phyloP scores from a whole-genome alignment of 208 protist genomes.

The Crithidia expoeki region DNA sequence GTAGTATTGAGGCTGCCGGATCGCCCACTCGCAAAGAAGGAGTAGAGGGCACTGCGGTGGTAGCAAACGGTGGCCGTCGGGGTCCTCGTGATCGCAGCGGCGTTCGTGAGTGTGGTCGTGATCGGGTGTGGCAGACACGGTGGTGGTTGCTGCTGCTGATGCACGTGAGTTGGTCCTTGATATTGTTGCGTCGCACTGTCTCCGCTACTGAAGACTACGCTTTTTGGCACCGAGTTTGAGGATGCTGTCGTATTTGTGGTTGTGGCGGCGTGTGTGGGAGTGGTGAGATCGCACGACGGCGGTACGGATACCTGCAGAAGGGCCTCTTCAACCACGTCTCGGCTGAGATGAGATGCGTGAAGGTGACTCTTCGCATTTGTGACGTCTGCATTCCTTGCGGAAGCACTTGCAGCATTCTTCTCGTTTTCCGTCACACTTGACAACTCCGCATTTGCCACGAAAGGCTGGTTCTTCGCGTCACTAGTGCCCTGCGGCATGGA shows the following conservation, averaged over 20 bases:
- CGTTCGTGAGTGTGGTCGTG: conserved; percentile 7
- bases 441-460: too few relatives aligned
- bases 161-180: too few relatives aligned
- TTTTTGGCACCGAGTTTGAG: neutral
- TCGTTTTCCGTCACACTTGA: too few relatives aligned
- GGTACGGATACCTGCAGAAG: neutral
- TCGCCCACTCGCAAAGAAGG: conserved; percentile 12
- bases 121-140: neutral
- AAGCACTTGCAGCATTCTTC: too few relatives aligned
- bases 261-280: neutral
- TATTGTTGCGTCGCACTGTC: neutral
- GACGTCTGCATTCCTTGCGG: too few relatives aligned
- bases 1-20: neutral
- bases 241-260: neutral
- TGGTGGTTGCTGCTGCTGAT: conserved; percentile 5
- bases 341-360: neutral
- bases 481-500: too few relatives aligned
- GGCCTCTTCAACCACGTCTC: neutral
- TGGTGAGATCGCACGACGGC: neutral
- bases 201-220: neutral
- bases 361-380: neutral
- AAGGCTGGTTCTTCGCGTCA: too few relatives aligned
- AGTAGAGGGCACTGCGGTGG: conserved; percentile 18
- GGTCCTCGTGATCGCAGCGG: neutral
- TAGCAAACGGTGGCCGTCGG: conserved; percentile 21